Base-by-base conservation (phyloP, 768 basidiomycete genomes). In the Suillus alpinus region DNA sequence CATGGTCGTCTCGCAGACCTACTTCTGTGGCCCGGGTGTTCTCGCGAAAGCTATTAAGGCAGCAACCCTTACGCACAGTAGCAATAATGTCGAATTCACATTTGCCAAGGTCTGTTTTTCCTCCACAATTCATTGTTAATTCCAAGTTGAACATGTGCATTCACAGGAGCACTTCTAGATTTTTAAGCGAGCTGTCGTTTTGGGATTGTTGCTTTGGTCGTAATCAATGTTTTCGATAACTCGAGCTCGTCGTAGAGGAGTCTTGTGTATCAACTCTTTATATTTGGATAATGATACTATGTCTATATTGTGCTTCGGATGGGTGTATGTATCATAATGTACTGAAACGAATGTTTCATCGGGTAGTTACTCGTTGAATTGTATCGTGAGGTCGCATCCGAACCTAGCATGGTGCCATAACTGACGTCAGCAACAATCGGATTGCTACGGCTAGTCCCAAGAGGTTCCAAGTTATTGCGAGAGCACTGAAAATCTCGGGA, bases 21-120 rank as follows among this genome's bases (percentile, higher is more conserved):
- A 92, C 77, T 95, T 93, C 80, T 95, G 94, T 69, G 94, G 94
- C 34, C 92, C 94, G 26, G 81, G 81, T 58, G 79, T 71, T 20
- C 80, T 97, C 46, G 91, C 91, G 23, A 89, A 88, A 69, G 77
- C 84, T 13, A 86, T 97, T 76, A 89, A 89, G 71, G 80, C 85
- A 62, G 91, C 91, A 12, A 85, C 87, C 13, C 70, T 83, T 34
- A 77, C 81, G 37, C 78, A 86, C 62, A 81, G 79, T 3, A 80
- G 79, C 56, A 68, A 84, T 13, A 75, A 78, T 39, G 83, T 95
- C 49, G 75, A 86, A 50, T 95, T 95, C 75, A 79, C 81, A 0
- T 95, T 97, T 72, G 87, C 88, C 20, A 95, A 95, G 86, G 94
- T 84, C 61, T 67, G 80, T 67, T 67, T 68, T 60, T 66, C 31